phyloP scores from a whole-genome alignment of 495 filamentous ascomycete species.

The Xylaria sp. region DNA sequence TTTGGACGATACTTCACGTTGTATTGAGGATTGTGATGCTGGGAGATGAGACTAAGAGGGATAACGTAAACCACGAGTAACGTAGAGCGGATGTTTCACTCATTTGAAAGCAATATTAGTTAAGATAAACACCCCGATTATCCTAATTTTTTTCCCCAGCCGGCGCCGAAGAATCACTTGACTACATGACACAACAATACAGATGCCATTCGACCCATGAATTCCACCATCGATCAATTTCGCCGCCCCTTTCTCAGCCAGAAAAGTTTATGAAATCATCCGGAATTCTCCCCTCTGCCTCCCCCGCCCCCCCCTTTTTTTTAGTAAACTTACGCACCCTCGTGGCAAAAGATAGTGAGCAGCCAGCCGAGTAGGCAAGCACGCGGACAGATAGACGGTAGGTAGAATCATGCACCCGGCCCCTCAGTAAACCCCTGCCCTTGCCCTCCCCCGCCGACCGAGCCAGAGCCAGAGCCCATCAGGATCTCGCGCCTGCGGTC shows the following conservation, averaged over 20 bases:
- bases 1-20: not conserved
- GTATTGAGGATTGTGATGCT: not conserved
- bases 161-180: not conserved
- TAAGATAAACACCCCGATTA: not conserved
- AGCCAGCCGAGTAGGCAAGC: not conserved
- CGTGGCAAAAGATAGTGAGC: not conserved
- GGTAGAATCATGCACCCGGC: slow-evolving; percentile 1
- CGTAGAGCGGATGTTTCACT: not conserved
- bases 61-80: not conserved
- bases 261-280: not conserved
- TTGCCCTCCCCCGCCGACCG: not conserved
- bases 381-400: not conserved
- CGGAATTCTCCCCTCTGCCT: not conserved
- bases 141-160: not conserved
- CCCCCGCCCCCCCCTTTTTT: not conserved
- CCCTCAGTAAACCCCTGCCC: slow-evolving; percentile 4
- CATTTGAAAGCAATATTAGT: not conserved
- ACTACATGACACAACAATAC: not conserved
- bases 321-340: too few species aligned
- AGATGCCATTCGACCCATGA: not conserved
- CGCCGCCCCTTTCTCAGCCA: not conserved
- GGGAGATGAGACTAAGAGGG: not conserved
- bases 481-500: slow-evolving; percentile 54
- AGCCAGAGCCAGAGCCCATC: slow-evolving; percentile 31
- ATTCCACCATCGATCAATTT: not conserved